Evolutionary conservation across 192 early-diverging fungal genomes (phyloP).

Genomic region (Powellomyces hirtus): DNA sequence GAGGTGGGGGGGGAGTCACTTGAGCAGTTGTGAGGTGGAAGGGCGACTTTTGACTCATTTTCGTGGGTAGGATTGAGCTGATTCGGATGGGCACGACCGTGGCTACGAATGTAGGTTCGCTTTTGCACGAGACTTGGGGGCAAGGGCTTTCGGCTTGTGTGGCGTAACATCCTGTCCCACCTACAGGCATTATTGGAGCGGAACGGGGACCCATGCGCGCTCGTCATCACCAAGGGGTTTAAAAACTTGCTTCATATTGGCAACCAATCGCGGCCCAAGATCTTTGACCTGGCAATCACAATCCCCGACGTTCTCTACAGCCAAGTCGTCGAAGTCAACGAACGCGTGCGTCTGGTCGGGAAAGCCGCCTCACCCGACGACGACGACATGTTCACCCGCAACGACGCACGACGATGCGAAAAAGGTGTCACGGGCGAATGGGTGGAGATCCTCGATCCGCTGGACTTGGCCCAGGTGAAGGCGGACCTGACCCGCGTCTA

Average conservation of each 20-base stretch:
- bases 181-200: slow-evolving; percentile 36
- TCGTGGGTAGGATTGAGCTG: slow-evolving; percentile 42
- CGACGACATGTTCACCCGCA: neutral
- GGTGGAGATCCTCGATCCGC: slow-evolving; percentile 66
- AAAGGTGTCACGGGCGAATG: slow-evolving; percentile 84
- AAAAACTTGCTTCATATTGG: slow-evolving; percentile 78
- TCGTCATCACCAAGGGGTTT: slow-evolving; percentile 92
- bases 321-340: slow-evolving; percentile 72
- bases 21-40: slow-evolving; percentile 38
- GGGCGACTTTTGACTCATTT: neutral
- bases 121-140: too few species aligned
- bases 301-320: slow-evolving; percentile 86
- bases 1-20: slow-evolving; percentile 41
- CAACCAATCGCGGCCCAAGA: slow-evolving; percentile 89
- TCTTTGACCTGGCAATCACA: slow-evolving; percentile 89
- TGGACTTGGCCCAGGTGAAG: slow-evolving; percentile 60
- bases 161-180: neutral
- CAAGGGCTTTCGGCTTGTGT: too few species aligned
- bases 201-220: slow-evolving; percentile 83
- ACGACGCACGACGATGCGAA: neutral
- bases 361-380: neutral
- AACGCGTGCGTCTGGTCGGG: slow-evolving; percentile 55
- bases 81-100: slow-evolving; percentile 98
- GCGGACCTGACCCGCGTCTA: slow-evolving; percentile 59
- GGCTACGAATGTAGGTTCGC: slow-evolving; percentile 77